These are phyloP conservation scores for Tylopilus subfusipes DNA, from an alignment of 768 basidiomycete species.

Conservation along the genomic window DNA sequence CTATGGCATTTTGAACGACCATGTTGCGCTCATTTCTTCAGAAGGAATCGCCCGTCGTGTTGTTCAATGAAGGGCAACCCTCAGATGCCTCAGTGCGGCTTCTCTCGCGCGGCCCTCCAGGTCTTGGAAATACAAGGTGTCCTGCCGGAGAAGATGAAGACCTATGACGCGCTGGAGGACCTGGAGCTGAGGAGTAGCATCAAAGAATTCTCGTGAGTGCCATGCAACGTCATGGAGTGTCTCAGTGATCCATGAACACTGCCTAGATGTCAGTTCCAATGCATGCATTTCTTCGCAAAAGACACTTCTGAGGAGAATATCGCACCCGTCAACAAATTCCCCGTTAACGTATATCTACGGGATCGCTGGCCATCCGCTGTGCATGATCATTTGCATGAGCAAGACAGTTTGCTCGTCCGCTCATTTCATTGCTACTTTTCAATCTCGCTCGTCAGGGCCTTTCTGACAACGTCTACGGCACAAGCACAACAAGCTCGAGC, in stretches of 20 bases:
- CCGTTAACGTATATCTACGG: slow-evolving; percentile 94
- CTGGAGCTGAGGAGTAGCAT: slow-evolving; percentile 77
- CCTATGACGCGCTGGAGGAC: slow-evolving; percentile 89
- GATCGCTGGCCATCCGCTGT: slow-evolving; percentile 95
- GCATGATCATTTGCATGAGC: not conserved
- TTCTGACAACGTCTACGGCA: slow-evolving; percentile 40
- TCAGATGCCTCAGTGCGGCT: slow-evolving; percentile 84
- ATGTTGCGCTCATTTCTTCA: slow-evolving; percentile 20
- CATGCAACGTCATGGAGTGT: not conserved
- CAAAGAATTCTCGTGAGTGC: slow-evolving; percentile 95
- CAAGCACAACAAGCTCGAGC: slow-evolving; percentile 75
- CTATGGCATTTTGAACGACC: slow-evolving; percentile 74
- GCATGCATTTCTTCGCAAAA: too few species aligned
- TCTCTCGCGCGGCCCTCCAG: slow-evolving; percentile 92
- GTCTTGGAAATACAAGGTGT: slow-evolving; percentile 85
- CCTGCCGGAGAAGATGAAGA: slow-evolving; percentile 73
- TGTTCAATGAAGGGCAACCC: slow-evolving; percentile 99
- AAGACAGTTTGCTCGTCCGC: too few species aligned
- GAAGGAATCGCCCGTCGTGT: slow-evolving; percentile 70
- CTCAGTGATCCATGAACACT: too few species aligned
- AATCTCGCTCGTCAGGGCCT: too few species aligned
- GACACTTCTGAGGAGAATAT: slow-evolving; percentile 86
- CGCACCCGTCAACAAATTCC: slow-evolving; percentile 96
- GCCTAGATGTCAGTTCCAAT: slow-evolving; percentile 1
- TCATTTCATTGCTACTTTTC: too few species aligned